A percentile compares a stretch with the other conserved stretches of the same genome.
Evolutionary conservation across 179 eudicot species (phyloP).

Genomic region (Beta lomatogona): DNA sequence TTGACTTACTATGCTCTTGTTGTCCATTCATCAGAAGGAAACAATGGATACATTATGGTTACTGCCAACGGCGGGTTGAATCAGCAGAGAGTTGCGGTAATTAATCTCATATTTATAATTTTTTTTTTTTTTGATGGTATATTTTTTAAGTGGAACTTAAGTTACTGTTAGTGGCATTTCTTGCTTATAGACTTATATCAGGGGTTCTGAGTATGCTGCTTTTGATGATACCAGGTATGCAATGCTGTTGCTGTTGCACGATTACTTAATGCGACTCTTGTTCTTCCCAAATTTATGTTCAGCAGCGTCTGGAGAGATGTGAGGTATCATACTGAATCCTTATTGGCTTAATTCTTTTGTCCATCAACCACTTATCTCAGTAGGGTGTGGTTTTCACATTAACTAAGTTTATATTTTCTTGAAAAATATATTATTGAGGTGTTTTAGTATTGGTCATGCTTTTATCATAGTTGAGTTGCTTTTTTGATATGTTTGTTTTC

Average conservation of each 20-base stretch:
- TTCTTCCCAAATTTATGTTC: constrained; percentile 87
- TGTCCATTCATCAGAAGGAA: constrained; percentile 62
- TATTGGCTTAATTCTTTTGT: constrained; percentile 10
- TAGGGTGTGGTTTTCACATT: constrained; percentile 12
- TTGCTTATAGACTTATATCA: background rate
- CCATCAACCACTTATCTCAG: background rate
- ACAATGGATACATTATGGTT: constrained; percentile 80
- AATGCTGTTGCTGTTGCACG: constrained; percentile 96
- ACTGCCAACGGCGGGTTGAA: constrained; percentile 99
- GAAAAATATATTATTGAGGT: too few species aligned
- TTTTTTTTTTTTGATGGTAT: background rate
- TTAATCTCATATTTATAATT: constrained; percentile 21
- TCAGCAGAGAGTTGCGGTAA: constrained; percentile 99
- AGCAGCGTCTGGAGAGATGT: constrained; percentile 97
- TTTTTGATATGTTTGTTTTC: background rate
- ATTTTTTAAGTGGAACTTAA: too few species aligned
- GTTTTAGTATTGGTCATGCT: too few species aligned
- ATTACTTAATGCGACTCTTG: constrained; percentile 95
- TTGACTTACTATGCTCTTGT: constrained; percentile 14
- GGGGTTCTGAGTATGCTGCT: constrained; percentile 5
- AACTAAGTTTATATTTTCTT: background rate
- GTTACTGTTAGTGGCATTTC: background rate
- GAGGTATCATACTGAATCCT: constrained; percentile 45
- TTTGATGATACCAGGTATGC: constrained; percentile 65
- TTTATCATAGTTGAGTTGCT: background rate